Evolutionary conservation across 768 basidiomycete species (phyloP).

Genomic region (Suillus bovinus): DNA sequence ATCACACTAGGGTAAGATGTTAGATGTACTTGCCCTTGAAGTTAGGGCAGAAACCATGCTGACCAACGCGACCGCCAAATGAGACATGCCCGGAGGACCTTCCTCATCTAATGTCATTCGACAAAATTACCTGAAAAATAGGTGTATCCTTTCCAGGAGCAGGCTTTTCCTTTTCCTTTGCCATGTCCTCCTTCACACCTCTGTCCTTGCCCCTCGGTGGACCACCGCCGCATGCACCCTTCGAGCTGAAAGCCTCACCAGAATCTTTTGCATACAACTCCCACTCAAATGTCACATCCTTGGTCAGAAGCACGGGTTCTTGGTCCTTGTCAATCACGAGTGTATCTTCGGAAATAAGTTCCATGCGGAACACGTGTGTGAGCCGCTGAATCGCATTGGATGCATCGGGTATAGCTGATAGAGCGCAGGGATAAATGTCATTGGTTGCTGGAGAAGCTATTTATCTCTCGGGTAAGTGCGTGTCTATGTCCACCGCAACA

Average conservation of each 20-base stretch:
- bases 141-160: constrained; percentile 5
- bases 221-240: constrained; percentile 2
- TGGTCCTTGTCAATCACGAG: constrained; percentile 46
- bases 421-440: constrained; percentile 63
- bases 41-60: neutral
- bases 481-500: neutral
- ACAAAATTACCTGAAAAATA: constrained; percentile 41
- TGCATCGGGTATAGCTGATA: constrained; percentile 66
- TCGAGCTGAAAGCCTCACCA: constrained; percentile 6
- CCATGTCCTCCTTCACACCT: constrained; percentile 7
- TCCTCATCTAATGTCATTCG: constrained; percentile 50
- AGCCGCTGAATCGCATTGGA: constrained; percentile 60
- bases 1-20: constrained; percentile 42
- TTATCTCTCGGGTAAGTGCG: neutral
- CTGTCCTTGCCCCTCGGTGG: neutral
- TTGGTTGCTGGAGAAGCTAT: constrained; percentile 66
- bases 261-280: constrained; percentile 35
- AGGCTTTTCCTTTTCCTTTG: constrained; percentile 14
- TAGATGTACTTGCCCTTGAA: neutral
- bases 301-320: constrained; percentile 48
- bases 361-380: constrained; percentile 45
- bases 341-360: constrained; percentile 43
- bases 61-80: constrained; percentile 63
- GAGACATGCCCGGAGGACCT: constrained; percentile 47
- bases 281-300: constrained; percentile 67